These are phyloP conservation scores for Trametes punicea DNA, from an alignment of 768 basidiomycete genomes.

Conservation along the genomic window DNA sequence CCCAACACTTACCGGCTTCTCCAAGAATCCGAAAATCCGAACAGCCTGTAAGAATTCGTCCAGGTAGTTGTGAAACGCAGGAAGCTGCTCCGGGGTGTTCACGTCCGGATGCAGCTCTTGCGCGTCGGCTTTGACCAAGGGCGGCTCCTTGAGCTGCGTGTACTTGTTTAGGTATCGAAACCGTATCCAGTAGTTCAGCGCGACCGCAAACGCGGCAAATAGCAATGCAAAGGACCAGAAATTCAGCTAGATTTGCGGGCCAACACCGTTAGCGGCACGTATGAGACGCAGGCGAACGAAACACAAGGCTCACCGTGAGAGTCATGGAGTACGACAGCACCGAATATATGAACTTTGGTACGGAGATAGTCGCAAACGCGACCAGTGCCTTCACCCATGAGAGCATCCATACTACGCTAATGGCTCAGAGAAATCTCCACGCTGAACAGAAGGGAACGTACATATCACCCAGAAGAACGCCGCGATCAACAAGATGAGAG, in stretches of 20 bases:
- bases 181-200: slow-evolving; percentile 81
- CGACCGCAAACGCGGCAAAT: slow-evolving; percentile 62
- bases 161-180: slow-evolving; percentile 77
- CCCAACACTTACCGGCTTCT: slow-evolving; percentile 75
- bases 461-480: slow-evolving; percentile 83
- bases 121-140: slow-evolving; percentile 76
- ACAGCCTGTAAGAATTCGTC: slow-evolving; percentile 97
- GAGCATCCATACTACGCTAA: slow-evolving; percentile 66
- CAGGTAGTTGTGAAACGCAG: slow-evolving; percentile 91
- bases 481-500: slow-evolving; percentile 70
- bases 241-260: slow-evolving; percentile 53
- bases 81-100: slow-evolving; percentile 66
- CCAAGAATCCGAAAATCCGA: slow-evolving; percentile 94
- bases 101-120: slow-evolving; percentile 92
- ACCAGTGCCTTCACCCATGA: slow-evolving; percentile 75
- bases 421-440: slow-evolving; percentile 4
- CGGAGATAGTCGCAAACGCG: slow-evolving; percentile 76
- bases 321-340: slow-evolving; percentile 87
- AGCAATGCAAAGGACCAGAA: slow-evolving; percentile 88
- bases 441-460: slow-evolving; percentile 39
- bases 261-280: not conserved
- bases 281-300: slow-evolving; percentile 6
- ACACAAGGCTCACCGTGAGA: slow-evolving; percentile 52
- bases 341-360: slow-evolving; percentile 76
- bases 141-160: slow-evolving; percentile 74